Evolutionary conservation across 805 yeast genomes (phyloP).

Genomic region (Lipomyces starkeyi): DNA sequence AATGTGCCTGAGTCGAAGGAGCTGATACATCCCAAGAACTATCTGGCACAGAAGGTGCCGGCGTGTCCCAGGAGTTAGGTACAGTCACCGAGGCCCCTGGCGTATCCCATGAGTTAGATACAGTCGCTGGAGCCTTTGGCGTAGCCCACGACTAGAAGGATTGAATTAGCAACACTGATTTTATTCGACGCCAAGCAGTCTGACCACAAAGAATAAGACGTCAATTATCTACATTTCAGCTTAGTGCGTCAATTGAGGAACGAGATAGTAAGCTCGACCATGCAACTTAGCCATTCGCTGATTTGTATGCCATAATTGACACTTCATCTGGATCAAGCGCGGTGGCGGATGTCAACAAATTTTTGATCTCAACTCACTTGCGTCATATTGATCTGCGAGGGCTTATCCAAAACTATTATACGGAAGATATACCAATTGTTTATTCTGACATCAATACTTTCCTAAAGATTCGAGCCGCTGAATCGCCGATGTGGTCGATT

Average conservation of each 20-base stretch:
- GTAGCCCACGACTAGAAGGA: not conserved
- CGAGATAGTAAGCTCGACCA: not conserved
- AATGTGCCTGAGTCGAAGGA: not conserved
- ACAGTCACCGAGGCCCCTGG: not conserved
- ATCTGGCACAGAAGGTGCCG: not conserved
- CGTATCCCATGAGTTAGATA: constrained; percentile 2
- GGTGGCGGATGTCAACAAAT: not conserved
- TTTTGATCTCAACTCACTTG: constrained; percentile 1
- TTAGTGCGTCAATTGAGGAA: not conserved
- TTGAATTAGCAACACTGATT: not conserved
- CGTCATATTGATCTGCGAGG: not conserved
- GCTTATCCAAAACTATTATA: not conserved
- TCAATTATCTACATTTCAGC: not conserved
- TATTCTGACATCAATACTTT: not conserved
- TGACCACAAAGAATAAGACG: not conserved
- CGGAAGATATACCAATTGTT: not conserved
- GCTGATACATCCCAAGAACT: not conserved
- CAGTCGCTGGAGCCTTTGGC: not conserved
- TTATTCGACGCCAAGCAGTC: not conserved
- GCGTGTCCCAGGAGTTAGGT: no score
- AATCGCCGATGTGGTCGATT: no score
- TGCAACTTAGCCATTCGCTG: not conserved
- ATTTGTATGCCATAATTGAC: not conserved
- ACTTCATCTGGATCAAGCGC: not conserved
- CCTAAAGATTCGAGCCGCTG: not conserved